phyloP scores from a whole-genome alignment of 768 basidiomycete genomes.

The Pseudohyphozyma bogoriensis region DNA sequence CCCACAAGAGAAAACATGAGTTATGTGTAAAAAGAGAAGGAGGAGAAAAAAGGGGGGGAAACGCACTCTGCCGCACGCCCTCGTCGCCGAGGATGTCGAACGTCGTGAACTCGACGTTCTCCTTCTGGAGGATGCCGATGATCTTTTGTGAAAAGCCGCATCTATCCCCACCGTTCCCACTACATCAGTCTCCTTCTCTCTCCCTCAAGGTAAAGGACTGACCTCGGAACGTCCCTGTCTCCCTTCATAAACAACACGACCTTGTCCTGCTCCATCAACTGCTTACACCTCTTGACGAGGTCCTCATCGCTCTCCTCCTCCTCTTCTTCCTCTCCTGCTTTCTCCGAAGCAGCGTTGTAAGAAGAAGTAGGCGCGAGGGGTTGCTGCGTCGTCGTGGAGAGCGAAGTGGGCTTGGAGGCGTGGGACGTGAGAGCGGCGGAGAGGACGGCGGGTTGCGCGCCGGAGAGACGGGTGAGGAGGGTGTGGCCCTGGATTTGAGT shows the following conservation, averaged over 20 bases:
- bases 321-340: slow-evolving; percentile 3
- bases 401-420: slow-evolving; percentile 36
- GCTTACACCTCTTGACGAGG: slow-evolving; percentile 53
- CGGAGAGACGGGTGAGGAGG: slow-evolving; percentile 63
- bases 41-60: neutral
- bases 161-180: neutral
- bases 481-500: slow-evolving; percentile 94
- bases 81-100: slow-evolving; percentile 81
- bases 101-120: slow-evolving; percentile 56
- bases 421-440: slow-evolving; percentile 55
- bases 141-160: slow-evolving; percentile 80
- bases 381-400: slow-evolving; percentile 8
- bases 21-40: neutral
- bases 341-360: neutral
- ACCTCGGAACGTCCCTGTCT: slow-evolving; percentile 56
- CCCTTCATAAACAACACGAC: slow-evolving; percentile 92
- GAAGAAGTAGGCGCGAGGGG: slow-evolving; percentile 8
- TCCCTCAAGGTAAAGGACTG: neutral
- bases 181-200: neutral
- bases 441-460: slow-evolving; percentile 64
- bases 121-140: slow-evolving; percentile 54
- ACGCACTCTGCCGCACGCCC: slow-evolving; percentile 63
- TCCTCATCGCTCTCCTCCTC: slow-evolving; percentile 52
- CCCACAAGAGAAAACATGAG: no score
- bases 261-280: slow-evolving; percentile 61